Base-by-base conservation (phyloP, 2,329 filamentous ascomycete genomes). In the Aspergillus sp. region DNA sequence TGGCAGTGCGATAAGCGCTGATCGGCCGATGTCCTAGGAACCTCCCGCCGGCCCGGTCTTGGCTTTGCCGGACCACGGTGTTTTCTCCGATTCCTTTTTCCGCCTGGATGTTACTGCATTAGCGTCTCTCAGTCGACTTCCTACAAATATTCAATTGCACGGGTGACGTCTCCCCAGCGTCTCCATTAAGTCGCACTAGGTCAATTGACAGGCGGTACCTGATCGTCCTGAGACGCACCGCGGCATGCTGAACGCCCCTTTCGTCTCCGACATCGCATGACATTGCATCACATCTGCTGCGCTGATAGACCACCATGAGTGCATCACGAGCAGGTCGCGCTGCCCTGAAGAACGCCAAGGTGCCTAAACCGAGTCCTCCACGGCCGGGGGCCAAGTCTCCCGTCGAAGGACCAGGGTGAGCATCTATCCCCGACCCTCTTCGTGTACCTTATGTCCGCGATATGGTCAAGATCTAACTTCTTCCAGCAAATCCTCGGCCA, bases 341-440 rank as follows among this genome's bases (percentile, higher is more conserved):
- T 44, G 52, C 56, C 41, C 47, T 64, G 35, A 61, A 62, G 46
- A 59, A 57, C 52, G 60, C 61, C 54, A 59, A 61, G 54, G 35
- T 54, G 47, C 59, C 57, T 49, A 48, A 51, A 38, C 51, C 61
- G 32, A 51, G 49, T 55, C 52, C 32, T 36, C 41, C 46, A 17
- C 42, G 40, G 45, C 52, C 61, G 53, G 61, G 51, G 49, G 50
- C 36, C 53, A 53, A 43, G 35, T 43, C 38, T 24, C 48, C 55
- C 44, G 45, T 47, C 3, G 48, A 56, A 41, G 56, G 53, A 38
- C 49, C 57, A 54, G 59, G 51, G 65, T 66, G 49, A 55, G 62
- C 50, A 7, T 2, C 22, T 22, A 22, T 2, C 22, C 22, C 22
- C 5, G 22, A 22, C 22, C 22, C 22, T 47, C 42, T n/a, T 35